Evolutionary conservation across 2,329 filamentous ascomycete genomes (phyloP), one percentile per base, ranked within the genome.

Genomic region (Colletotrichum spinosum): DNA sequence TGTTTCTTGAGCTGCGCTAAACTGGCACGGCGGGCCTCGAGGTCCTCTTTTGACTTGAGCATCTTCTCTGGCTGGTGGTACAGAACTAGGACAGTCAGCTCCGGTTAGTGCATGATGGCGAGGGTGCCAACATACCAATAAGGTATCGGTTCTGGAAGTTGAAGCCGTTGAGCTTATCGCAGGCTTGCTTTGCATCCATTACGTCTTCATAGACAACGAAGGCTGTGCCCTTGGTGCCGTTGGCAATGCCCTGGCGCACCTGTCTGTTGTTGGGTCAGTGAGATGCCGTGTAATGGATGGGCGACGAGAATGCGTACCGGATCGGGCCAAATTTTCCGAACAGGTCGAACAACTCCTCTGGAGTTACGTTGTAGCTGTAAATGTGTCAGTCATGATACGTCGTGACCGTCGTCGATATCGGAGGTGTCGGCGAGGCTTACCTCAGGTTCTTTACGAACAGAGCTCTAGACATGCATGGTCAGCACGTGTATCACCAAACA

Each of bases 391-490:
- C 25, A 48, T 45, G 34, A 25, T 42, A 38, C 15, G 48, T n/a
- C 11, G 35, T 37, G n/a, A 49, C 54, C 49, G 74, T 57, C 42
- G 51, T 69, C 13, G 41, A 44, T 83, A 13, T 44, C 42, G 42
- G 44, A 46, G 74, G 89, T 83, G 74, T 87, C 84, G 71, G 86
- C 82, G 60, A 64, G 63, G 82, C 85, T 72, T 81, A 97, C 93
- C 92, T 97, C 85, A 98, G 89, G 89, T 99, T 98, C 93, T 98
- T 98, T 77, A 98, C 95, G 89, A 98, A 98, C 86, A 99, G 92
- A 91, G 96, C 95, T 90, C 95, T 97, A 73, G 69, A 70, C 52
- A 60, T 41, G 38, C 35, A 56, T 25, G 25, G 78, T 81, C 71
- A 81, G 79, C 69, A 41, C 59, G 55, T 49, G 44, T 37, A 45